These are phyloP conservation scores for Schwanniomyces vanrijiae DNA, from an alignment of 805 yeast genomes.

Conservation along the genomic window DNA sequence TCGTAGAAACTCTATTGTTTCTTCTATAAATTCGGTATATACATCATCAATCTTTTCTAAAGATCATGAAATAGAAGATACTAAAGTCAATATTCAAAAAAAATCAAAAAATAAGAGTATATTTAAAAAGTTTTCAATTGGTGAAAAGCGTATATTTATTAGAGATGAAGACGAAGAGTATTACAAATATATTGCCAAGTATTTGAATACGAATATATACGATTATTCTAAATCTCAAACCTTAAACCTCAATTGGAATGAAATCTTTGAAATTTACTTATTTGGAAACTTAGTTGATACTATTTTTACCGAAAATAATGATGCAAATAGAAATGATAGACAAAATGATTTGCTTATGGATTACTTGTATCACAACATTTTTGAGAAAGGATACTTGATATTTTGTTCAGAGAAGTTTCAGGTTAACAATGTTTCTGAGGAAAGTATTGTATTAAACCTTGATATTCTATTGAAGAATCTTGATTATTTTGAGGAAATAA, in stretches of 20 bases:
- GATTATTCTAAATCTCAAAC: constrained; percentile 2
- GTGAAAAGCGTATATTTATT: not conserved
- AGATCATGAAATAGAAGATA: not conserved
- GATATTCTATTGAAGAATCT: constrained; percentile 3
- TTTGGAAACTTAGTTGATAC: constrained; percentile 17
- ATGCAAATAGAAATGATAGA: not conserved
- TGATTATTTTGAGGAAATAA: constrained; percentile 13
- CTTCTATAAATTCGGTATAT: not conserved
- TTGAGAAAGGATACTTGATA: constrained; percentile 18
- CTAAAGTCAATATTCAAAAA: not conserved
- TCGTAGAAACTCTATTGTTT: not conserved
- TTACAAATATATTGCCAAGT: constrained; percentile 1
- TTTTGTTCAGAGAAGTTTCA: constrained; percentile 6
- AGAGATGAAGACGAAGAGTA: constrained; percentile 3
- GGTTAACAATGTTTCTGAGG: not conserved
- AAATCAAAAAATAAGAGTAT: not conserved
- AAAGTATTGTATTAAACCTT: not conserved
- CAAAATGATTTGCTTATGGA: constrained; percentile 8
- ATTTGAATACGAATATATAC: constrained; percentile 3
- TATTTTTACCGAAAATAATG: constrained; percentile 7
- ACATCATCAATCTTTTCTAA: constrained; percentile 1
- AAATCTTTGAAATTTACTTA: constrained; percentile 18
- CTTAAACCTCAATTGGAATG: constrained; percentile 12
- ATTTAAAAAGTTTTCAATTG: not conserved
- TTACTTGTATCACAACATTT: constrained; percentile 14